phyloP scores from a whole-genome alignment of 208 protist genomes.

The Trypanosoma conorhini region DNA sequence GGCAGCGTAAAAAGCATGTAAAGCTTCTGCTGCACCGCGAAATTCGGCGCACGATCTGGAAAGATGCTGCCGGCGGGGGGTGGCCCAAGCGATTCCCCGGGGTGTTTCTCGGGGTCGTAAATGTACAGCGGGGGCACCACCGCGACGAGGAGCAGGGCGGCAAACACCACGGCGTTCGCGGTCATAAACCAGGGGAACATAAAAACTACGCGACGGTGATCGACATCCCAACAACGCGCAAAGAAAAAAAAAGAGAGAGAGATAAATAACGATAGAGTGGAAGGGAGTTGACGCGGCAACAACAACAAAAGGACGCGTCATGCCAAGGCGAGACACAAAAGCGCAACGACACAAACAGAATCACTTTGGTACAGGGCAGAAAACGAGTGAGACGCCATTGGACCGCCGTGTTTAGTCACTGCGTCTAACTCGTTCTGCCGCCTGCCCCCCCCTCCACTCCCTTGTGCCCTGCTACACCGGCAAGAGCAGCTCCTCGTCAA shows the following conservation, averaged over 20 bases:
- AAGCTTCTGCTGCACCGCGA: conserved; percentile 67
- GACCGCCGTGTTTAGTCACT: not conserved
- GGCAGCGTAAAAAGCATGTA: conserved; percentile 81
- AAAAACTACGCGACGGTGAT: not conserved
- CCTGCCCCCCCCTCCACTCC: conserved; percentile 20
- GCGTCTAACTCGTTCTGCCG: not conserved
- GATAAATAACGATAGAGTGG: conserved; percentile 2
- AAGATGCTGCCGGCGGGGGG: conserved; percentile 45
- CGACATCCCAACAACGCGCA: too few species aligned
- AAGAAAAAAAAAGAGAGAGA: conserved; percentile 20
- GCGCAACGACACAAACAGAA: too few species aligned
- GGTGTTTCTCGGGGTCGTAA: conserved; percentile 41
- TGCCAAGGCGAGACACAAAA: too few species aligned
- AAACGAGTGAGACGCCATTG: too few species aligned
- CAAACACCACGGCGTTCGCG: conserved; percentile 52
- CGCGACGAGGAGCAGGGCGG: conserved; percentile 44
- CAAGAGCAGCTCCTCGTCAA: conserved; percentile 36
- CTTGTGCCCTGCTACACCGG: conserved; percentile 9
- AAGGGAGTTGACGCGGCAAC: too few species aligned
- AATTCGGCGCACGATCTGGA: conserved; percentile 29
- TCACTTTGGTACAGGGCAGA: too few species aligned
- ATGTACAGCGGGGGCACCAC: conserved; percentile 72
- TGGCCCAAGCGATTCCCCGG: conserved; percentile 34
- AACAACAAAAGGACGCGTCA: too few species aligned
- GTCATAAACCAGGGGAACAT: conserved; percentile 23